These are phyloP conservation scores for Globisporangium camurandrum DNA, from an alignment of 352 stramenopile genomes.

Conservation along the genomic window DNA sequence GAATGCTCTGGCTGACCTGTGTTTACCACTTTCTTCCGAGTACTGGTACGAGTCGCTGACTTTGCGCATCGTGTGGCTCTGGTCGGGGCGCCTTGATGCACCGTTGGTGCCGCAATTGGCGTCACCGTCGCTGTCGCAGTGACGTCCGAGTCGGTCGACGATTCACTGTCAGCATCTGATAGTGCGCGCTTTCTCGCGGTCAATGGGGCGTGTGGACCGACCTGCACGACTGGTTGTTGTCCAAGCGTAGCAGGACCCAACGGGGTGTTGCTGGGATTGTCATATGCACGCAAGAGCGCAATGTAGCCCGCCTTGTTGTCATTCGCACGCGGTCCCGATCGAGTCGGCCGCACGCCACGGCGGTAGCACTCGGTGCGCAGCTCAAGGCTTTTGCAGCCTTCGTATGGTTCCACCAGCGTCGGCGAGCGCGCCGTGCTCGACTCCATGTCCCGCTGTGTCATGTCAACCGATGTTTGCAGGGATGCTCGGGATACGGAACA, in stretches of 20 bases:
- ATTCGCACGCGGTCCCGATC: slow-evolving; percentile 8
- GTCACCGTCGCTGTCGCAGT: neutral
- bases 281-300: slow-evolving; percentile 10
- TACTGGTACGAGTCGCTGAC: neutral
- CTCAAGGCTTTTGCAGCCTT: slow-evolving; percentile 14
- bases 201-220: neutral
- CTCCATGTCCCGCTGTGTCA: neutral
- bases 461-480: neutral
- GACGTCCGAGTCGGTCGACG: neutral
- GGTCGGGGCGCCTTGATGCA: neutral
- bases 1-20: too few species aligned
- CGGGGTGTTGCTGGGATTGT: slow-evolving; percentile 6
- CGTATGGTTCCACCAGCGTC: slow-evolving; percentile 15
- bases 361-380: slow-evolving; percentile 19
- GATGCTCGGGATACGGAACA: too few species aligned
- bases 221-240: neutral
- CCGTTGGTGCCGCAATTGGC: neutral
- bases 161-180: neutral
- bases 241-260: neutral
- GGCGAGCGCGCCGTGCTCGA: neutral
- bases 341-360: slow-evolving; percentile 9
- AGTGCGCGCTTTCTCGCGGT: neutral
- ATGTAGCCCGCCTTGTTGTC: slow-evolving; percentile 20
- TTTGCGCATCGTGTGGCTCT: neutral
- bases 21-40: too few species aligned